Base-by-base conservation (phyloP, 2,329 filamentous ascomycete species). In the Myriosclerotinia duriaeana region DNA sequence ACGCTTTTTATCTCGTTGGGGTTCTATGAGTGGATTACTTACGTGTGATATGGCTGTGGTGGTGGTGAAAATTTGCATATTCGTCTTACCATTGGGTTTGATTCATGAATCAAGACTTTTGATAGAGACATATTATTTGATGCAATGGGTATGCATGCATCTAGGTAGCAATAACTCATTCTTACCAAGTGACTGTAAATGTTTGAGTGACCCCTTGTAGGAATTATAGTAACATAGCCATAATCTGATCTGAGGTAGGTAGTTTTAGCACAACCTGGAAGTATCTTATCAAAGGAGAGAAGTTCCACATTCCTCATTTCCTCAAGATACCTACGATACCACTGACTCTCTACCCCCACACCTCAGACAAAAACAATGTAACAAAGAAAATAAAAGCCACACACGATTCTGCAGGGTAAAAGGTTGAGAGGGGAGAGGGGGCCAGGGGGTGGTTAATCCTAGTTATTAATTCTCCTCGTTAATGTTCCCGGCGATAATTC, bases 21-120 rank as follows among this genome's bases (percentile, higher is more conserved):
- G 48, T 26, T 56, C 53, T 44, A 54, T 64, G 52, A 64, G 56
- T 36, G 62, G 42, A 53, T 60, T 50, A 54, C 22, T 38, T 48
- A 65, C 55, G 61, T 44, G 36, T 26, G 44, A 11, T 58, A 44
- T 58, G 55, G 40, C 34, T 44, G 56, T 38, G 15, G 54, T 26
- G 15, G 54, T 26, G n/a, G 20, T n/a, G 26, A 60, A 20, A 50
- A n/a, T 11, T 26, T 60, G 58, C 58, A 60, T 38, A 50, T 38
- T 60, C 30, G 58, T 60, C 58, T 50, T 11, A 60, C 44, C 58
- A 17, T 60, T 60, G 44, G 58, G 58, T 60, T 60, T 60, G 58
- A 50, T 50, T 38, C 38, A 22, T 60, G 58, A 60, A 60, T 12
- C 30, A 11, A 50, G 8, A 60, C 20, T 14, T 22, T 60, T 48